Percentiles rank a stretch among this genome's conserved stretches.
Evolutionary conservation across 2,329 filamentous ascomycete species (phyloP).

Genomic region (Aspergillus felis): DNA sequence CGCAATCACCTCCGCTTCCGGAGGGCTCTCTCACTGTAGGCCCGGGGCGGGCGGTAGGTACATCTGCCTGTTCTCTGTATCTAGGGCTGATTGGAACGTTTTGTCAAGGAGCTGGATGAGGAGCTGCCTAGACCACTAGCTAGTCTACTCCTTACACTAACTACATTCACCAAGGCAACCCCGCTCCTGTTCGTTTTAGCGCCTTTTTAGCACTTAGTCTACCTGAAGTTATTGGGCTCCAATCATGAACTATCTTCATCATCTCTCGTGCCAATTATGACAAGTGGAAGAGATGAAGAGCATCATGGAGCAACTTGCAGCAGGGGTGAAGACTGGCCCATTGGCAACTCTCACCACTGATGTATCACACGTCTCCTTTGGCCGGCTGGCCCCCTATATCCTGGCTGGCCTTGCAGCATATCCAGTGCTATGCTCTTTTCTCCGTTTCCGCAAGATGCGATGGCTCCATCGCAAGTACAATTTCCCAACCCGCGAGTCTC

Average conservation of each 20-base stretch:
- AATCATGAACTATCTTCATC: not conserved
- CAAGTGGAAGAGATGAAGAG: not conserved
- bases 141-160: no score
- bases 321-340: not conserved
- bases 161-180: not conserved
- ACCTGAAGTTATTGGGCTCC: not conserved
- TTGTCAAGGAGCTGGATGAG: no score
- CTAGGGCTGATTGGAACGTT: no score
- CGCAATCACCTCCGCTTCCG: not conserved
- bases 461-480: conserved; percentile 40
- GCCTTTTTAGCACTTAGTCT: not conserved
- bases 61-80: no score
- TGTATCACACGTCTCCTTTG: conserved; percentile 1
- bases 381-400: conserved; percentile 20
- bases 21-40: not conserved
- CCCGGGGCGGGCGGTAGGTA: no score
- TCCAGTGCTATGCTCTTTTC: conserved; percentile 22
- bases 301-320: not conserved
- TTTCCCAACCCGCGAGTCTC: conserved; percentile 44
- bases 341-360: not conserved
- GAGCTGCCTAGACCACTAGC: no score
- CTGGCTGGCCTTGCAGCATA: conserved; percentile 22
- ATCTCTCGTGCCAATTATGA: not conserved
- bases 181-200: no score
- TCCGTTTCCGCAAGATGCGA: conserved; percentile 34